These are phyloP conservation scores for Metschnikowia santaceciliae DNA, from an alignment of 805 yeast species.

Conservation along the genomic window DNA sequence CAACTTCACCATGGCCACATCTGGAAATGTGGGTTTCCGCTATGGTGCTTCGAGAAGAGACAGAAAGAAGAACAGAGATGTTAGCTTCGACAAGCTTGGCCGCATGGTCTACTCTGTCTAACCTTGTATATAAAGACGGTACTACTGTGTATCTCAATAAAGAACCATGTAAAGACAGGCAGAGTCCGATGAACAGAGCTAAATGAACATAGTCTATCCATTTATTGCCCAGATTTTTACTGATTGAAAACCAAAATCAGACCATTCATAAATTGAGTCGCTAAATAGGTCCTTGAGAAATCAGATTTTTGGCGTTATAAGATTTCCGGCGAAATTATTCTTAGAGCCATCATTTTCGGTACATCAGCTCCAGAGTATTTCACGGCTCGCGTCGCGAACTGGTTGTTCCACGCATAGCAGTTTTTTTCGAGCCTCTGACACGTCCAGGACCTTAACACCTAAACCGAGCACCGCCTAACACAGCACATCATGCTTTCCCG, in stretches of 20 bases:
- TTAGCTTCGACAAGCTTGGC: conserved; percentile 68
- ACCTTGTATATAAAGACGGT: neutral
- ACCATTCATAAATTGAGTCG: too few species aligned
- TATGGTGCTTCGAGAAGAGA: conserved; percentile 91
- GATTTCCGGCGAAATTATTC: too few species aligned
- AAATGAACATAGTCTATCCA: neutral
- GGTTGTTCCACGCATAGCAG: conserved; percentile 6
- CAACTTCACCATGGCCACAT: conserved; percentile 72
- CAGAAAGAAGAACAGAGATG: conserved; percentile 74
- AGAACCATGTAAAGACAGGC: neutral
- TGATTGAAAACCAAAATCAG: too few species aligned
- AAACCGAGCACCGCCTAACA: conserved; percentile 1
- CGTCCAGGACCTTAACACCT: conserved; percentile 3
- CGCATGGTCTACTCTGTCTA: conserved; percentile 40
- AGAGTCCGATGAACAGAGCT: too few species aligned
- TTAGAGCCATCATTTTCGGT: too few species aligned
- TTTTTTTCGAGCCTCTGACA: conserved; percentile 9
- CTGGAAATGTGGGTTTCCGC: conserved; percentile 84
- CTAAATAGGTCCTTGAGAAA: too few species aligned
- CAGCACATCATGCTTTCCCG: conserved; percentile 12
- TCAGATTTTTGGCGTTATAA: too few species aligned
- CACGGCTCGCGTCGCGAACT: conserved; percentile 1
- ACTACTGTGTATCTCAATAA: neutral
- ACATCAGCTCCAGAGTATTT: neutral
- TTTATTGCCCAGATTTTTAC: neutral